Conservation (phyloP, 2,329 filamentous ascomycete genomes). For the Rutstroemia sp. region DNA sequence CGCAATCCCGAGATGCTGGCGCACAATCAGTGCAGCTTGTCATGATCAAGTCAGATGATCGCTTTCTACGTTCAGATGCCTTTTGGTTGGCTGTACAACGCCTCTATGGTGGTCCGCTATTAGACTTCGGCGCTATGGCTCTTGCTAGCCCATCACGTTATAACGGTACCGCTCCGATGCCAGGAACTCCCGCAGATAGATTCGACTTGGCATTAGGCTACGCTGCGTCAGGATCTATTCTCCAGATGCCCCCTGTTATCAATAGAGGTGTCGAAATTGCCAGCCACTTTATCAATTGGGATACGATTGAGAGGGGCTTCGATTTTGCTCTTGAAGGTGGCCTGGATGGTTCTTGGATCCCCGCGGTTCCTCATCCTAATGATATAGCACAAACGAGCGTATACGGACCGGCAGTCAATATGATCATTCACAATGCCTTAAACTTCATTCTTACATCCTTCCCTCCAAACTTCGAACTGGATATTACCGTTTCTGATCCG, state of each 20-base stretch:
- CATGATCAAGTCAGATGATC: slow-evolving; percentile 42
- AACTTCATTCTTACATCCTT: slow-evolving; percentile 55
- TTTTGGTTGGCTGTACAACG: slow-evolving; percentile 51
- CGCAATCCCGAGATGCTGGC: slow-evolving; percentile 23
- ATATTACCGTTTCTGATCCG: slow-evolving; percentile 40
- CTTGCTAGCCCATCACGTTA: slow-evolving; percentile 9
- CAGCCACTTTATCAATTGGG: slow-evolving; percentile 50
- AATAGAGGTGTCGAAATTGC: slow-evolving; percentile 53
- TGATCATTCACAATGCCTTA: slow-evolving; percentile 47
- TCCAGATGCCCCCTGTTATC: slow-evolving; percentile 48
- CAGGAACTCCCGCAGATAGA: slow-evolving; percentile 34
- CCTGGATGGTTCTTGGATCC: slow-evolving; percentile 31
- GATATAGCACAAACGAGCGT: slow-evolving; percentile 30
- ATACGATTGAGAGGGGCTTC: slow-evolving; percentile 52
- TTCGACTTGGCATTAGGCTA: slow-evolving; percentile 56
- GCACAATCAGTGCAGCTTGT: slow-evolving; percentile 31
- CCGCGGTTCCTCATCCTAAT: slow-evolving; percentile 24
- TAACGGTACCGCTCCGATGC: slow-evolving; percentile 29
- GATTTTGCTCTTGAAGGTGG: slow-evolving; percentile 48
- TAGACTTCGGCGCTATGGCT: slow-evolving; percentile 27
- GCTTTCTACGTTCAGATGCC: slow-evolving; percentile 46
- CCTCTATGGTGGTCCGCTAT: slow-evolving; percentile 48
- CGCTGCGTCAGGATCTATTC: slow-evolving; percentile 52
- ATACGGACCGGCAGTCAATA: slow-evolving; percentile 48
- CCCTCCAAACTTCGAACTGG: slow-evolving; percentile 51